Evolutionary conservation across 257 asterid species (phyloP).

Genomic region (Coffea canephora): DNA sequence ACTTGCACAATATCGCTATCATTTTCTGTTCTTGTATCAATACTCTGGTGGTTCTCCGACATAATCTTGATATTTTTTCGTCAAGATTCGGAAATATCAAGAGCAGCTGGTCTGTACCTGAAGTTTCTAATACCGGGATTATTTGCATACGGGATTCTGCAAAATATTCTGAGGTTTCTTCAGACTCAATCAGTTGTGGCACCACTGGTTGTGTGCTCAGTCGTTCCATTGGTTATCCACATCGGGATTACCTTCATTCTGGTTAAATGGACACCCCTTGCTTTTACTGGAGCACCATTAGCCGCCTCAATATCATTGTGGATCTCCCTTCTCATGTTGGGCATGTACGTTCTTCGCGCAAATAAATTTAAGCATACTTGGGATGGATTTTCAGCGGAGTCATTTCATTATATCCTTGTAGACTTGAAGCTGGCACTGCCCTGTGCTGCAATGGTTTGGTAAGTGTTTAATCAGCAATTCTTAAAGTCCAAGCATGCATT

Average conservation of each 20-base stretch:
- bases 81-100: slow-evolving; percentile 61
- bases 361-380: slow-evolving; percentile 43
- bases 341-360: slow-evolving; percentile 35
- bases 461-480: slow-evolving; percentile 16
- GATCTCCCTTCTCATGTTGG: slow-evolving; percentile 49
- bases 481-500: background rate
- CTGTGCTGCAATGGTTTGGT: slow-evolving; percentile 82
- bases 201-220: slow-evolving; percentile 57
- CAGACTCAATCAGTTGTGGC: slow-evolving; percentile 59
- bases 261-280: slow-evolving; percentile 47
- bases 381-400: slow-evolving; percentile 50
- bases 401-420: slow-evolving; percentile 23
- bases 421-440: slow-evolving; percentile 60
- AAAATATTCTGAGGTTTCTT: slow-evolving; percentile 62
- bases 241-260: slow-evolving; percentile 48
- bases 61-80: slow-evolving; percentile 36
- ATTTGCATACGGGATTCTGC: slow-evolving; percentile 59
- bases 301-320: slow-evolving; percentile 67
- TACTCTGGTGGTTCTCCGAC: slow-evolving; percentile 67
- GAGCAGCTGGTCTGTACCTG: slow-evolving; percentile 51
- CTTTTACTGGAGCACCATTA: slow-evolving; percentile 52
- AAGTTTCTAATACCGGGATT: slow-evolving; percentile 65
- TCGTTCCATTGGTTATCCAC: slow-evolving; percentile 48
- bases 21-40: slow-evolving; percentile 33
- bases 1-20: slow-evolving; percentile 54